phyloP scores from a whole-genome alignment of 768 basidiomycete species.

The Pulveroboletus sp. region DNA sequence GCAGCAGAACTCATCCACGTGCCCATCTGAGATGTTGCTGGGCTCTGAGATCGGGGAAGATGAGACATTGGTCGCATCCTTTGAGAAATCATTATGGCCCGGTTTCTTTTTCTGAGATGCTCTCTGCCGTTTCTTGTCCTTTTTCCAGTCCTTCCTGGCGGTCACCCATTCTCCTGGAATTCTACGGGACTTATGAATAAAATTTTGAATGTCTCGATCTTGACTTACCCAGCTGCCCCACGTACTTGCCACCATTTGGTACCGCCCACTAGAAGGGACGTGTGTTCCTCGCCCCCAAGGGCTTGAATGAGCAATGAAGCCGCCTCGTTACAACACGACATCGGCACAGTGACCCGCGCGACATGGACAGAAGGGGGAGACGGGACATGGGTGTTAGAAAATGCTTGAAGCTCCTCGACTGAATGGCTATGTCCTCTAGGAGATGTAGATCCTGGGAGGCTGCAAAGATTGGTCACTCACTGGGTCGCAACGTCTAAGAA shows the following conservation, averaged over 20 bases:
- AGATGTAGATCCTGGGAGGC: neutral
- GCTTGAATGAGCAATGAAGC: constrained; percentile 68
- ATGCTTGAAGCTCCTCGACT: constrained; percentile 75
- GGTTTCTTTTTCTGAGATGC: constrained; percentile 36
- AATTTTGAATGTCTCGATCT: constrained; percentile 4
- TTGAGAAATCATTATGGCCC: constrained; percentile 2
- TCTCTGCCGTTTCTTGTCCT: constrained; percentile 56
- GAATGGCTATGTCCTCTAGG: constrained; percentile 52
- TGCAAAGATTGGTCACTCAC: constrained; percentile 37
- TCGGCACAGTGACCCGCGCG: constrained; percentile 65
- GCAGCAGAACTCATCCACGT: constrained; percentile 82
- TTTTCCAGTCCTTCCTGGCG: constrained; percentile 77
- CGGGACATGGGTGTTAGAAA: constrained; percentile 77
- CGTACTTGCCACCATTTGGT: constrained; percentile 98
- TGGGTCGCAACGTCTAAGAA: constrained; percentile 70
- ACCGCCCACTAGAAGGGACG: constrained; percentile 73
- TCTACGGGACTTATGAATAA: constrained; percentile 35
- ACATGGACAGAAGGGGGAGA: constrained; percentile 82
- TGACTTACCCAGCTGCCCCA: constrained; percentile 65
- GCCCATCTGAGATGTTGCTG: constrained; percentile 48
- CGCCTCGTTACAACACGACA: constrained; percentile 70
- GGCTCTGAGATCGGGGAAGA: constrained; percentile 25
- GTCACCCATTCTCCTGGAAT: constrained; percentile 87
- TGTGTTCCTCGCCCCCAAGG: constrained; percentile 78
- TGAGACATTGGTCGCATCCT: constrained; percentile 11